Evolutionary conservation across 179 eudicot genomes (phyloP), one percentile per base, ranked within the genome.

Genomic region (Spergularia azorica): DNA sequence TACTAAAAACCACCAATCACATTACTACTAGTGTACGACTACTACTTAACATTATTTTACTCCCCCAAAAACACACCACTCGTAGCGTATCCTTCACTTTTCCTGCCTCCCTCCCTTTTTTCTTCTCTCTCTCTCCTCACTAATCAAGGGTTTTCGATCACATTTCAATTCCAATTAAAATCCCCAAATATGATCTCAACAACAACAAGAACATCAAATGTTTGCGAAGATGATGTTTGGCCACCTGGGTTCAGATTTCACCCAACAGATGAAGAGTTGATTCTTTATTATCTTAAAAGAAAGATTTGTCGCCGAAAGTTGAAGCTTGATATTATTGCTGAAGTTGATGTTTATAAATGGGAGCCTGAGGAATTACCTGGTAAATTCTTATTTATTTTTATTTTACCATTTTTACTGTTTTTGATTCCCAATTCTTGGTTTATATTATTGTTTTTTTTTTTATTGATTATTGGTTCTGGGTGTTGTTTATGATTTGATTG

Each of bases 291-390:
- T 78, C 85, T 95, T 12, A 95, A 95, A 87, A 81, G 91, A 41
- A 95, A 92, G 85, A 90, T 90, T 71, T 90, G 89, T 75, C 82
- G 86, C 18, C 82, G 81, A 0, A 78, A 76, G 6, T 78, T 88
- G 41, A 88, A 80, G 79, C 90, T 84, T 58, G 92, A 91, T 77
- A 79, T 86, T 32, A 84, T 95, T 71, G 86, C 79, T 26, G 97
- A 88, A 79, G 78, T 86, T 63, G 98, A 95, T 76, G 96, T 95
- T n/a, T 95, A 95, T 74, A 95, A 95, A 79, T 89, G 88, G 71
- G 94, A 92, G 17, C 97, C 97, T 0, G 90, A 92, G 55, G 98
- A 95, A 17, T 83, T 95, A 51, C 97, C 98, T 79, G 98, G 98
- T 95, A 84, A n/a, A 5, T n/a, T n/a, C n/a, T n/a, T n/a, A n/a